phyloP scores from a whole-genome alignment of 306 rosid genomes.

The Lathyrus oleraceus region DNA sequence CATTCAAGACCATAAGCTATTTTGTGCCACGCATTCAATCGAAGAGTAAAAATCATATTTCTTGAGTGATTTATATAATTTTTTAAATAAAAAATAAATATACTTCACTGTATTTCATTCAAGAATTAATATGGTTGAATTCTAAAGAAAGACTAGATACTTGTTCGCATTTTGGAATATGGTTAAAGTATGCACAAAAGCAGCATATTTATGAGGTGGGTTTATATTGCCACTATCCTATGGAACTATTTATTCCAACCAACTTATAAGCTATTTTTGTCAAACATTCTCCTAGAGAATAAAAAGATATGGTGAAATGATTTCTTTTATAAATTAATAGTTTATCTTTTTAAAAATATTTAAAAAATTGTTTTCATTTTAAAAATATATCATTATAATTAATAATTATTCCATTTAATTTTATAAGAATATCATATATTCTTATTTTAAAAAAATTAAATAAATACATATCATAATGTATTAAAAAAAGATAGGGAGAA shows the following conservation, averaged over 20 bases:
- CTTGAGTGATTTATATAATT: neutral
- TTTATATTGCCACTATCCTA: constrained; percentile 50
- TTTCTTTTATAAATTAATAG: too few relatives aligned
- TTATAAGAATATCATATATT: too few relatives aligned
- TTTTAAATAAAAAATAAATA: neutral
- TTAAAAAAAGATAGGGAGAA: too few relatives aligned
- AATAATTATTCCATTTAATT: too few relatives aligned
- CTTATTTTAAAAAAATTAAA: too few relatives aligned
- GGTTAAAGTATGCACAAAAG: constrained; percentile 1
- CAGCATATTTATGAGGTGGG: neutral
- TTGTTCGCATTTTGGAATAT: neutral
- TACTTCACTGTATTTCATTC: neutral
- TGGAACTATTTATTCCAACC: constrained; percentile 28
- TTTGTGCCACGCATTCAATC: neutral
- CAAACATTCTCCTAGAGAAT: neutral
- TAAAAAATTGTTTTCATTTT: too few relatives aligned
- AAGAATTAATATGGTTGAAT: constrained; percentile 3
- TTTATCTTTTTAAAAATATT: too few relatives aligned
- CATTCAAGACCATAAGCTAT: neutral
- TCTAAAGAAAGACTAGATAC: neutral
- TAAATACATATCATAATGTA: too few relatives aligned
- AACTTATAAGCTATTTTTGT: neutral
- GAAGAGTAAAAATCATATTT: neutral
- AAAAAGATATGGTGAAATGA: too few relatives aligned
- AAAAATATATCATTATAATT: too few relatives aligned